These are phyloP conservation scores for Monosporascus cannonballus DNA, from an alignment of 2,329 filamentous ascomycete genomes.

Conservation along the genomic window DNA sequence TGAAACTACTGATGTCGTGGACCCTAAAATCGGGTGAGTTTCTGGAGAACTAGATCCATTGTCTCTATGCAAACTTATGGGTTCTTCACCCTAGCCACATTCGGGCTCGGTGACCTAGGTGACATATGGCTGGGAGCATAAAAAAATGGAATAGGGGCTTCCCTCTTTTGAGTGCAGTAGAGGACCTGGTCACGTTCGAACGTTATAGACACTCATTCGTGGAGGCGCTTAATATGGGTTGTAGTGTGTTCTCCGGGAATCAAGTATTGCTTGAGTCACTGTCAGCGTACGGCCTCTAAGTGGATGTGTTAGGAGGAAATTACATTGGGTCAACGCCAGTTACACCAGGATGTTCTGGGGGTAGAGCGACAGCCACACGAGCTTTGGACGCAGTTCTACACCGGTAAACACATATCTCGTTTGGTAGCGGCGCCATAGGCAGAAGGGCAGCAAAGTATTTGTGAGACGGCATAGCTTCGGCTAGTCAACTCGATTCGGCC, in stretches of 20 bases:
- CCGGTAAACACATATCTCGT: not conserved
- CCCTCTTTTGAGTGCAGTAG: conserved; percentile 25
- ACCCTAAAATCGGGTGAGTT: no score
- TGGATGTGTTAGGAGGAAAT: not conserved
- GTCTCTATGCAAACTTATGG: not conserved
- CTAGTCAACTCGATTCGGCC: no score
- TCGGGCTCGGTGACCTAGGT: not conserved
- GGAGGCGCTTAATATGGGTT: not conserved
- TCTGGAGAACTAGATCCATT: no score
- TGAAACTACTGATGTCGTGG: no score
- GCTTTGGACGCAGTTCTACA: not conserved
- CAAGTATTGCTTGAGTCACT: not conserved
- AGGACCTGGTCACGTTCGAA: conserved; percentile 20
- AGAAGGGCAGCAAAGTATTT: no score
- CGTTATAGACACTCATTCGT: conserved; percentile 12
- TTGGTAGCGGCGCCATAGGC: not conserved
- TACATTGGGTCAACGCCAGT: not conserved
- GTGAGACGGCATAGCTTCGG: no score
- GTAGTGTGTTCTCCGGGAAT: not conserved
- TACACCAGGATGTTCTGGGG: no score
- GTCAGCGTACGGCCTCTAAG: not conserved
- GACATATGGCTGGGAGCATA: not conserved
- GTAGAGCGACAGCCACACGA: not conserved
- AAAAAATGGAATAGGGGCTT: not conserved
- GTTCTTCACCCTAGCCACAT: not conserved